A percentile compares a stretch with the other conserved stretches of the same genome.
Evolutionary conservation across 2,329 filamentous ascomycete genomes (phyloP).

Genomic region (Hortaea sp.): DNA sequence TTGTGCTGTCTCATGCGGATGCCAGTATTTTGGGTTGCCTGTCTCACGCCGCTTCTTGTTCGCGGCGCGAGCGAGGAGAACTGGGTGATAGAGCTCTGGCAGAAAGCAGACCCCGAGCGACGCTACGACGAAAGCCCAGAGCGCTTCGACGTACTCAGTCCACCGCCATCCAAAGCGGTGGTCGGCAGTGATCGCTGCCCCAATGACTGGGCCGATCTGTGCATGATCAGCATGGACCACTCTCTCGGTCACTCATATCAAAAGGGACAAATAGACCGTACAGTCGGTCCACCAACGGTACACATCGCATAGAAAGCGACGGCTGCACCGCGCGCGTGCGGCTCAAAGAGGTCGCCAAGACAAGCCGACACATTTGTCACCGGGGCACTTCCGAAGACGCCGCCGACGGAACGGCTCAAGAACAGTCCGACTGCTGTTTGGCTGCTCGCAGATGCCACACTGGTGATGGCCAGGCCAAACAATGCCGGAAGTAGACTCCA

Average conservation of each 20-base stretch:
- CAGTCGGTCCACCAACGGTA: constrained; percentile 30
- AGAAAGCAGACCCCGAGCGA: constrained; percentile 23
- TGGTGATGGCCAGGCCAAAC: constrained; percentile 34
- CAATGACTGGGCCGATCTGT: constrained; percentile 30
- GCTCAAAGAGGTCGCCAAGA: constrained; percentile 35
- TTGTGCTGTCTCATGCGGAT: constrained; percentile 36
- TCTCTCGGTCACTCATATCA: too few relatives aligned
- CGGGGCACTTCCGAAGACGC: constrained; percentile 35
- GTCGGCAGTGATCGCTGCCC: constrained; percentile 30
- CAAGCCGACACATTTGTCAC: constrained; percentile 35
- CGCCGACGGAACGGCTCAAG: constrained; percentile 36
- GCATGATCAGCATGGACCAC: too few relatives aligned
- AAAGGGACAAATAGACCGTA: too few relatives aligned
- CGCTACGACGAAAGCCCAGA: constrained; percentile 26
- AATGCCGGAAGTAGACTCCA: constrained; percentile 36
- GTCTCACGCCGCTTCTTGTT: constrained; percentile 28
- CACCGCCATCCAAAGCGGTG: constrained; percentile 36
- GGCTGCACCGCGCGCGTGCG: constrained; percentile 29
- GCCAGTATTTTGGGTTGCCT: constrained; percentile 31
- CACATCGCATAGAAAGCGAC: constrained; percentile 31
- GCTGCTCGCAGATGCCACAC: constrained; percentile 35
- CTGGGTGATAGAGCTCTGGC: constrained; percentile 31
- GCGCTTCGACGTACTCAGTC: constrained; percentile 36
- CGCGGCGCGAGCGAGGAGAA: constrained; percentile 32
- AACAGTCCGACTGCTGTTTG: constrained; percentile 28